Base-by-base conservation (phyloP, 1,139 yeast species). In the Candida tropicalis region DNA sequence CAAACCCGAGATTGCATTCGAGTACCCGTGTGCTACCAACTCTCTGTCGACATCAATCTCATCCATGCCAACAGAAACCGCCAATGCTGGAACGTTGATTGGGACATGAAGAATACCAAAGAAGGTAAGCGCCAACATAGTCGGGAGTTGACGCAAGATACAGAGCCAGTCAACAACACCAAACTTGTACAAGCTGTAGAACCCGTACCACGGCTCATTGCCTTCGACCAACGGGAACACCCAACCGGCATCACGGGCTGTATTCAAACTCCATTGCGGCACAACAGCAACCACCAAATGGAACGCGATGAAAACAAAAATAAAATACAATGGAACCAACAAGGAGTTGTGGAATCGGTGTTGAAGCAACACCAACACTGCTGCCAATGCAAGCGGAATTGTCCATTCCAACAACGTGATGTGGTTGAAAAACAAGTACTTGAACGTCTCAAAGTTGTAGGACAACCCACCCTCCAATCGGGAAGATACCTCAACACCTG, bases 21-120 rank as follows among this genome's bases (percentile, higher is more conserved):
- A 88, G 48, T 85, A 77, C 3, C 99, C 99, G 64, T 93, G 99
- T 1, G 98, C 97, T 34, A 91, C 85, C 48, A 93, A 75, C 65
- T 93, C 99, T 45, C 93, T 77, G 63, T 93, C 96, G 23, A 93
- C 96, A 58, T 91, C 96, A 50, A 87, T 80, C 50, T 84, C 85
- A 59, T 86, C 93, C 76, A 87, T 86, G 4, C 90, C 89, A 4
- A 88, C 78, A 2, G 96, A 86, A 13, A 93, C 95, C 0, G 98
- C 97, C 44, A 93, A 72, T 0, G 99, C 98, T 2, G 99, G 99
- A 6, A 93, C 97, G 60, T 93, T 93, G 50, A 93, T 93, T 4
- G 99, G 99, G 10, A 93, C 99, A 59, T 93, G 99, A 42, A 93
- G 68, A 35, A 93, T 86, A 4, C 99, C 99, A 58, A 93, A 93